Percentiles rank a stretch among this genome's conserved stretches.
These are phyloP conservation scores for Cairneyella variabilis DNA, from an alignment of 495 filamentous ascomycete species.

Conservation along the genomic window DNA sequence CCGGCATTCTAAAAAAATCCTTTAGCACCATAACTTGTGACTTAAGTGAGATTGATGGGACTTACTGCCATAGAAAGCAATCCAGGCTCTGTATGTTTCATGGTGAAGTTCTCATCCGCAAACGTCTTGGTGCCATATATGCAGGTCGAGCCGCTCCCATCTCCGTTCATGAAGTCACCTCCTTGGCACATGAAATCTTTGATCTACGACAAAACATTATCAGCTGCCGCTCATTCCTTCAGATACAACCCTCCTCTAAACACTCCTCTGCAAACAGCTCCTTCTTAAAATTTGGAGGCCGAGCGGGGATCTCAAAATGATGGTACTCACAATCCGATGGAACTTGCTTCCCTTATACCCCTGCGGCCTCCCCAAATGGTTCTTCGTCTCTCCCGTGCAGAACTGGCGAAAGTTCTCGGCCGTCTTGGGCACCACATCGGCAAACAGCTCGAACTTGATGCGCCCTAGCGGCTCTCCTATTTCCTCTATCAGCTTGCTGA, in stretches of 20 bases:
- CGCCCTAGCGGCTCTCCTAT: slow-evolving; percentile 86
- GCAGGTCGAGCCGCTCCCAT: slow-evolving; percentile 82
- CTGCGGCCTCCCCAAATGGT: slow-evolving; percentile 70
- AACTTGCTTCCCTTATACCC: slow-evolving; percentile 96
- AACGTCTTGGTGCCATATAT: slow-evolving; percentile 87
- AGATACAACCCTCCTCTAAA: no score
- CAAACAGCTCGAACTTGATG: slow-evolving; percentile 92
- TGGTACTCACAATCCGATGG: slow-evolving; percentile 78
- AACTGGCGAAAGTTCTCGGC: slow-evolving; percentile 97
- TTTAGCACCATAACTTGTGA: no score
- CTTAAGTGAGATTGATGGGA: slow-evolving; percentile 17
- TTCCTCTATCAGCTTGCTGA: not conserved
- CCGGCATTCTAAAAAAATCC: slow-evolving; percentile 98
- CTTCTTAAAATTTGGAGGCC: not conserved
- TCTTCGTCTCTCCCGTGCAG: slow-evolving; percentile 92
- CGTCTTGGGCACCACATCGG: slow-evolving; percentile 76
- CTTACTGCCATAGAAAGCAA: slow-evolving; percentile 90
- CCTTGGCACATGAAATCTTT: slow-evolving; percentile 96
- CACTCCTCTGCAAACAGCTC: no score
- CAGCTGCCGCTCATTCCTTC: slow-evolving; percentile 1
- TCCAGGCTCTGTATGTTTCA: slow-evolving; percentile 75
- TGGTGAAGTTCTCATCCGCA: slow-evolving; percentile 81
- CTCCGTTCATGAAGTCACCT: slow-evolving; percentile 91
- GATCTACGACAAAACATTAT: slow-evolving; percentile 54
- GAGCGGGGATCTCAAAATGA: not conserved